Evolutionary conservation across 768 basidiomycete genomes (phyloP), one percentile per base, ranked within the genome.

Genomic region (Macrolepiota albuminosa): DNA sequence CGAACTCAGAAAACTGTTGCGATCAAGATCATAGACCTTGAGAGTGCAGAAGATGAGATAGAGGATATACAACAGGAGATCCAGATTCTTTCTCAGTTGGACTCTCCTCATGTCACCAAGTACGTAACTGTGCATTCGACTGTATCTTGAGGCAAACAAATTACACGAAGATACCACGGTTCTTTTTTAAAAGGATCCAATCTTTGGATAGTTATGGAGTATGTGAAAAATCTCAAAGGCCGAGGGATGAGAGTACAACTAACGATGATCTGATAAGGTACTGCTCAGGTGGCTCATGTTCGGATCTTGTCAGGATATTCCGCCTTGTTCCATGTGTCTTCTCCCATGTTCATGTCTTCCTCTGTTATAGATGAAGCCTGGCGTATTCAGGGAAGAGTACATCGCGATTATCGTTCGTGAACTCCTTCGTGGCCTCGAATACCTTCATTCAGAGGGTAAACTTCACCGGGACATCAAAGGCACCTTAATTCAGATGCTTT

Each of bases 11-110:
- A 89, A 78, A 95, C 96, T 0, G 97, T 99, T 29, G 97, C 97
- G 48, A 98, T 99, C 80, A 99, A 95, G 87, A 96, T 98, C 67
- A 98, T 99, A 72, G 95, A 98, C 78, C 84, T 99, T 36, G 97
- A 99, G 75, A 94, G 92, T 70, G 97, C 97, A 54, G 97, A 98
- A 74, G 97, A 99, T 70, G 97, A 99, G 78, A 98, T 98, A 70
- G 97, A 98, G 72, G 97, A 98, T 76, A 98, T 99, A 61, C 94
- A 98, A 68, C 93, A 97, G 72, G 97, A 99, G 74, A 98, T 99
- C 58, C 93, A 97, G 73, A 98, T 99, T 63, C 84, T 99, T 14
- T 94, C 93, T 7, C 95, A 98, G 70, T 75, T 99, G 65, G 96
- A 98, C 74, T 98, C 95, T 29, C 88, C 92, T 31, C 89, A 91